These are phyloP conservation scores for Lolium multiflorum DNA, from an alignment of 176 grass and related monocot genomes.

Conservation along the genomic window DNA sequence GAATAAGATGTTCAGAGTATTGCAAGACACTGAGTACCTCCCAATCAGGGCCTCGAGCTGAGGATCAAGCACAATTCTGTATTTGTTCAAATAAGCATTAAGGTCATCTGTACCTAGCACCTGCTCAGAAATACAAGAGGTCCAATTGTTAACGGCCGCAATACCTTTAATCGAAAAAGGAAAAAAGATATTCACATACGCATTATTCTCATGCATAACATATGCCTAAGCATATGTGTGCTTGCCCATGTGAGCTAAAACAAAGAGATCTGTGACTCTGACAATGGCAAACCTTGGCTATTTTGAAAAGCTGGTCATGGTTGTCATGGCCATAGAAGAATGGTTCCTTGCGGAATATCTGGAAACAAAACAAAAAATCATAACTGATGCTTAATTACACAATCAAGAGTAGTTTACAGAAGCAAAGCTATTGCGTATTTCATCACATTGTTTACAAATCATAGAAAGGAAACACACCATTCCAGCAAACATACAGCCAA, in stretches of 20 bases:
- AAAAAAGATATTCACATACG: neutral
- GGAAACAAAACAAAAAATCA: conserved; percentile 19
- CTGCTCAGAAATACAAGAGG: conserved; percentile 38
- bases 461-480: conserved; percentile 50
- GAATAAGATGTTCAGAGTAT: conserved; percentile 12
- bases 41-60: conserved; percentile 86
- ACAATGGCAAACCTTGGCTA: conserved; percentile 63
- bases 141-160: neutral
- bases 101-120: conserved; percentile 84
- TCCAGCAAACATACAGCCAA: conserved; percentile 88
- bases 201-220: conserved; percentile 11
- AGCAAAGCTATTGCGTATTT: conserved; percentile 15
- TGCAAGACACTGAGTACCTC: conserved; percentile 48
- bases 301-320: conserved; percentile 88
- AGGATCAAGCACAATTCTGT: conserved; percentile 74
- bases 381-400: neutral
- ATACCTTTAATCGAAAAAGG: neutral
- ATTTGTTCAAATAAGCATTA: conserved; percentile 77
- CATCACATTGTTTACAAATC: neutral
- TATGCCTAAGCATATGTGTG: neutral
- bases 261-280: conserved; percentile 13
- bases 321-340: conserved; percentile 89
- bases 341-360: conserved; percentile 90
- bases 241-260: neutral
- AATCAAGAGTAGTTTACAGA: conserved; percentile 8